Evolutionary conservation across 2,329 filamentous ascomycete species (phyloP).

Genomic region (Penicillium sp.): DNA sequence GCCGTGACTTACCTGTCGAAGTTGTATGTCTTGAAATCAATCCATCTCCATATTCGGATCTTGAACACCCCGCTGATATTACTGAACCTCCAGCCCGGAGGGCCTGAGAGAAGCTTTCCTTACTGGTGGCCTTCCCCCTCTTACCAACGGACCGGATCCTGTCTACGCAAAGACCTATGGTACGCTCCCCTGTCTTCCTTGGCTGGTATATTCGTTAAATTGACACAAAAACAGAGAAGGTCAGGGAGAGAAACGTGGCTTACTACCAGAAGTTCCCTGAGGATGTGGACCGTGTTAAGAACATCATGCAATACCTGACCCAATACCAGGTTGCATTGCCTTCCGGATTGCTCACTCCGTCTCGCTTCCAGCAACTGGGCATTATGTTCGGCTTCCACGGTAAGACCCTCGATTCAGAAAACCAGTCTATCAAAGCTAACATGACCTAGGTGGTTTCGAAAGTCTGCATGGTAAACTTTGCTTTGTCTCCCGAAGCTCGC

Average conservation of each 20-base stretch:
- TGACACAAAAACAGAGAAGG: conserved; percentile 50
- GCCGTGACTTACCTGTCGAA: conserved; percentile 79
- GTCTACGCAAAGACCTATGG: conserved; percentile 72
- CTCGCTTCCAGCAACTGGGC: conserved; percentile 74
- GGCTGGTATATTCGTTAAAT: not conserved
- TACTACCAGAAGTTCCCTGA: conserved; percentile 87
- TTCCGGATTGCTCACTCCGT: conserved; percentile 68
- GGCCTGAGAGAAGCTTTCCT: conserved; percentile 80
- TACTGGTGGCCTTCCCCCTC: conserved; percentile 77
- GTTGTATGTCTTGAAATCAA: conserved; percentile 46
- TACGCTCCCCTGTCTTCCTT: conserved; percentile 22
- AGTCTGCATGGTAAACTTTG: conserved; percentile 59
- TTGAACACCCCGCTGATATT: not conserved
- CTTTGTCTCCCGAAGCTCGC: not conserved
- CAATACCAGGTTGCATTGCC: conserved; percentile 65
- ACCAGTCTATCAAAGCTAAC: conserved; percentile 13
- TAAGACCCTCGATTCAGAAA: conserved; percentile 26
- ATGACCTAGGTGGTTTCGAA: conserved; percentile 62
- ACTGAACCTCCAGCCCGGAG: conserved; percentile 54
- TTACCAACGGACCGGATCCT: conserved; percentile 68
- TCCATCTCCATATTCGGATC: not conserved
- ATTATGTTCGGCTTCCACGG: conserved; percentile 75
- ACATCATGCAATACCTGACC: conserved; percentile 65
- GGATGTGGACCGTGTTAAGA: conserved; percentile 67
- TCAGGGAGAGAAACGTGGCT: conserved; percentile 68